Base-by-base conservation (phyloP, 805 yeast genomes). In the Pichia gijzeniarum region DNA sequence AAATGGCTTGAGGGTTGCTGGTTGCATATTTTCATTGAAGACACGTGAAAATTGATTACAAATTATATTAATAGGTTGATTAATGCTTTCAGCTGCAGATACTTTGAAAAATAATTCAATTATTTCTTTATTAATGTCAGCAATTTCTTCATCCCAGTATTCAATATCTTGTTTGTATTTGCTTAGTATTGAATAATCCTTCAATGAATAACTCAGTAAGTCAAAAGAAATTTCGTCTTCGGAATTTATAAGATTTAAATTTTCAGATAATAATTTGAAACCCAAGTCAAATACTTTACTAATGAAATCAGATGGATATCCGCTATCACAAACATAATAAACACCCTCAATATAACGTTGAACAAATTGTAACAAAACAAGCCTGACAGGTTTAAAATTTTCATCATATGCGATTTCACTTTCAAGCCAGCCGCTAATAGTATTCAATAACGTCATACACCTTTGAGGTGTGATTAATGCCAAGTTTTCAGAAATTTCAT, bases 381-480 rank as follows among this genome's bases (percentile, higher is more conserved):
- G 59, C 57, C 91, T 70, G 25, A 79, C 59, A 5, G 68, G 59
- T 16, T 67, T 54, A 49, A 84, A 86, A 6, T 65, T 72, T 0
- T 65, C 61, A 17, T 80, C 87, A 58, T 76, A 82, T 1, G 83
- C 77, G 41, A 72, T 53, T 18, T 78, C 87, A 14, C 80, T 71
- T 20, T 79, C 84, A 19, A 82, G 53, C 86, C 90, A 82, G 17
- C 63, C 63, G 4, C 61, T 56, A 1, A 88, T 51, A 5, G 75
- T 71, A 35, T 69, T 73, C 17, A 85, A 49, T 8, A 82, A 62
- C 86, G 84, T 77, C 36, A 70, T 73, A 34, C 82, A 65, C 53
- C 93, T 72, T 55, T 80, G 89, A 3, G 74, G 69, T 6, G 86
- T 82, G 21, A 85, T 63, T 2, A 79, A 69, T n/a, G 59, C 62